phyloP scores from a whole-genome alignment of 495 filamentous ascomycete species.

The Aspergillus sparsus region DNA sequence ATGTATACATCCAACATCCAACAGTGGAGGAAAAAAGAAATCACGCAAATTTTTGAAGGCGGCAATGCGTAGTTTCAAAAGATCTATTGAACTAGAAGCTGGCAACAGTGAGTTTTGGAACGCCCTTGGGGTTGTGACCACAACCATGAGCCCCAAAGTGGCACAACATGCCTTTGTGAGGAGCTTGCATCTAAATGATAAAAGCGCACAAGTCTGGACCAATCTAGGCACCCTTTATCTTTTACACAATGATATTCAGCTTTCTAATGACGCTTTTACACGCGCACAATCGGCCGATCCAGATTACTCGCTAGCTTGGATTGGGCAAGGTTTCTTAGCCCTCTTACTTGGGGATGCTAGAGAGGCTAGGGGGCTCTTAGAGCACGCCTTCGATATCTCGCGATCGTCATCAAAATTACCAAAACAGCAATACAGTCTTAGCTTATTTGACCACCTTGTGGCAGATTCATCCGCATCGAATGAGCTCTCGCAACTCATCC shows the following conservation, averaged over 20 bases:
- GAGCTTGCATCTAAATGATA: constrained; percentile 88
- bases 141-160: constrained; percentile 77
- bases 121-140: constrained; percentile 86
- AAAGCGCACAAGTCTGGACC: constrained; percentile 79
- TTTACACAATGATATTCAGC: constrained; percentile 73
- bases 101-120: constrained; percentile 99
- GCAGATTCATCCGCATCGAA: constrained; percentile 54
- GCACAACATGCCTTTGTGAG: constrained; percentile 95
- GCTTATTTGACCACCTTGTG: constrained; percentile 76
- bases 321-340: constrained; percentile 87
- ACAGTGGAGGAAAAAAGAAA: constrained; percentile 42
- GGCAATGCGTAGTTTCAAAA: constrained; percentile 90
- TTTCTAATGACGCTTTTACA: constrained; percentile 87
- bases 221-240: constrained; percentile 88
- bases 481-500: constrained; percentile 62
- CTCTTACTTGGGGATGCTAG: constrained; percentile 66
- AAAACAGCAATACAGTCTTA: constrained; percentile 74
- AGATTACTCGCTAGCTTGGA: constrained; percentile 88
- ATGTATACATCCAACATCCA: constrained; percentile 51
- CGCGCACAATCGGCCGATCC: constrained; percentile 92
- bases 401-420: constrained; percentile 68
- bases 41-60: constrained; percentile 70
- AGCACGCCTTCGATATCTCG: constrained; percentile 94
- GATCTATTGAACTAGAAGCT: constrained; percentile 92
- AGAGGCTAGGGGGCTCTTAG: constrained; percentile 82